These are phyloP conservation scores for Amanita pallidorosea DNA, from an alignment of 768 basidiomycete genomes.

Conservation along the genomic window DNA sequence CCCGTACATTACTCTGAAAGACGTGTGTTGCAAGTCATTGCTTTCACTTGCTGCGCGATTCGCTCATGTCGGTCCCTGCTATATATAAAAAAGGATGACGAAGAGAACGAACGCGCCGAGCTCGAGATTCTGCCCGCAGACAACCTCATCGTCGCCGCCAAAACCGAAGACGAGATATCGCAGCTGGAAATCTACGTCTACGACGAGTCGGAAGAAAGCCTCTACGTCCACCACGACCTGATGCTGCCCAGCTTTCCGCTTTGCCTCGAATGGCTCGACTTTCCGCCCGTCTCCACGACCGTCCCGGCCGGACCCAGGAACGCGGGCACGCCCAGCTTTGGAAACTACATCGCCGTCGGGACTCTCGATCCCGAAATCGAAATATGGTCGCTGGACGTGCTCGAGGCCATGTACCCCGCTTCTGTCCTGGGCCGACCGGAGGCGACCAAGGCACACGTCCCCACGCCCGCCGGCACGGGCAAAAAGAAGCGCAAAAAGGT, in stretches of 20 bases:
- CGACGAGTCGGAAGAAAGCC: conserved; percentile 82
- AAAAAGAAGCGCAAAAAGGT: conserved; percentile 93
- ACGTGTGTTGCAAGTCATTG: conserved; percentile 35
- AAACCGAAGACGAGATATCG: conserved; percentile 95
- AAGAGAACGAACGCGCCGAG: conserved; percentile 80
- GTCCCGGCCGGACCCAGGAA: not conserved
- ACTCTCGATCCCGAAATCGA: conserved; percentile 97
- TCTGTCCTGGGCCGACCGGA: conserved; percentile 87
- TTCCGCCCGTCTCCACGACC: conserved; percentile 54
- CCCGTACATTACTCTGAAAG: conserved; percentile 94
- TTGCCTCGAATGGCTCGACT: conserved; percentile 98
- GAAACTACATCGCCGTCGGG: conserved; percentile 93
- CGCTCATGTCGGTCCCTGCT: not conserved
- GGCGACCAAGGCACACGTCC: conserved; percentile 68
- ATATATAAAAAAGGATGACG: conserved; percentile 54
- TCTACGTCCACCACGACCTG: conserved; percentile 95
- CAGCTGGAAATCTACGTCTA: conserved; percentile 95
- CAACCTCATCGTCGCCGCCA: conserved; percentile 85
- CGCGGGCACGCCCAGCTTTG: conserved; percentile 28
- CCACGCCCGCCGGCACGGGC: conserved; percentile 76
- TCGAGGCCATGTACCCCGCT: conserved; percentile 92
- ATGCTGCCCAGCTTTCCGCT: conserved; percentile 97
- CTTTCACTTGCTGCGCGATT: conserved; percentile 4
- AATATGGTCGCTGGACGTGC: conserved; percentile 91
- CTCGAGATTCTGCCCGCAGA: conserved; percentile 84